A percentile compares a stretch with the other conserved stretches of the same genome.
phyloP scores from a whole-genome alignment of 805 yeast species.

The Jamesozyma gamospora region DNA sequence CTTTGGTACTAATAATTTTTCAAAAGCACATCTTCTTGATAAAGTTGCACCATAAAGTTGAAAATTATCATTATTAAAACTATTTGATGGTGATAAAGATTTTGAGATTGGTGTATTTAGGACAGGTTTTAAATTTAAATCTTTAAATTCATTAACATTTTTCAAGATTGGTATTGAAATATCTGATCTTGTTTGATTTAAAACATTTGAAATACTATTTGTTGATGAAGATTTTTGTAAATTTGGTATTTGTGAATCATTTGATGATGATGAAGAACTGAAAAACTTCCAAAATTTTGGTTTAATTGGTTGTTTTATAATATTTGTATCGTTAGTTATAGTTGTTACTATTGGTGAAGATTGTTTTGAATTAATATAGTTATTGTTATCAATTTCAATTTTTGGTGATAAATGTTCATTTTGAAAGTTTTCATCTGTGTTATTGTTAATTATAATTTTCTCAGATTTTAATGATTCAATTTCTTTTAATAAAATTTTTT shows the following conservation, averaged over 20 bases:
- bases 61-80: neutral
- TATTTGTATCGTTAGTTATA: slow-evolving; percentile 12
- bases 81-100: neutral
- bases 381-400: too few relatives aligned
- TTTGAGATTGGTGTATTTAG: slow-evolving; percentile 2
- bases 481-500: slow-evolving; percentile 2
- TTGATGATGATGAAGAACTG: slow-evolving; percentile 7
- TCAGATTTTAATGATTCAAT: slow-evolving; percentile 3
- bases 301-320: slow-evolving; percentile 19
- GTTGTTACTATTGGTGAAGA: slow-evolving; percentile 10
- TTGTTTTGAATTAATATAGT: neutral
- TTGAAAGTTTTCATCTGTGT: neutral
- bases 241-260: neutral
- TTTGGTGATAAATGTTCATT: neutral
- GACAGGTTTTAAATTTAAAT: slow-evolving; percentile 26
- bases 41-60: slow-evolving; percentile 36
- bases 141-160: slow-evolving; percentile 31
- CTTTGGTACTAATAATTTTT: slow-evolving; percentile 54
- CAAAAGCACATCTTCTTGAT: slow-evolving; percentile 52
- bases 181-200: slow-evolving; percentile 4
- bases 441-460: neutral
- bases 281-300: slow-evolving; percentile 30
- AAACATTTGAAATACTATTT: neutral
- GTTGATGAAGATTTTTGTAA: neutral
- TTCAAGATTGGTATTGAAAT: slow-evolving; percentile 32